Conservation (phyloP, 2,329 filamentous ascomycete genomes). For the Meredithiella fracta region DNA sequence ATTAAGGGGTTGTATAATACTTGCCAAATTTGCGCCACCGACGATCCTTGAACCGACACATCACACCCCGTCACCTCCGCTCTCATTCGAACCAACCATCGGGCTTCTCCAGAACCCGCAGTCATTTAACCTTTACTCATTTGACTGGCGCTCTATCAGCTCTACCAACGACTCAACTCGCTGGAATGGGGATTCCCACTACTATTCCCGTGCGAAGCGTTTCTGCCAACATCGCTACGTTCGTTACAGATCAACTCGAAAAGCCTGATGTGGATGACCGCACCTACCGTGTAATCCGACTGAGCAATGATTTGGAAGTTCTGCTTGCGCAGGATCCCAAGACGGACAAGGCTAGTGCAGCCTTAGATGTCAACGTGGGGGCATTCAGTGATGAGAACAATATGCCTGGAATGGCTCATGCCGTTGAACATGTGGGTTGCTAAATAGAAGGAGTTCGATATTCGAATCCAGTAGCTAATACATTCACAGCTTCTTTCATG, state of each 20-base stretch:
- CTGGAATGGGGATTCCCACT: neutral
- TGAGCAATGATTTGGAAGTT: conserved; percentile 77
- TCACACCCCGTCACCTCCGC: too few relatives aligned
- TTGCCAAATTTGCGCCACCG: too few relatives aligned
- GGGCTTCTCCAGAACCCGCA: too few relatives aligned
- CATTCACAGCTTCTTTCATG: conserved; percentile 68
- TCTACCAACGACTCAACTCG: too few relatives aligned
- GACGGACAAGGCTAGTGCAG: conserved; percentile 91
- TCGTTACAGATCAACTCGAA: conserved; percentile 55
- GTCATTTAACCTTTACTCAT: too few relatives aligned
- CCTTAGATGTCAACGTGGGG: conserved; percentile 88
- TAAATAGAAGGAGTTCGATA: neutral
- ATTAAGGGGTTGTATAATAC: too few relatives aligned
- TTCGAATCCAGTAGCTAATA: neutral
- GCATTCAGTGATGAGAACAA: conserved; percentile 84
- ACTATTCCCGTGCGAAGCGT: neutral
- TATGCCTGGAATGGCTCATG: conserved; percentile 90
- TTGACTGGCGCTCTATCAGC: too few relatives aligned
- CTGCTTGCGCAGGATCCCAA: conserved; percentile 85
- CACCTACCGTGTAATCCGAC: conserved; percentile 68
- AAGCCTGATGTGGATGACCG: conserved; percentile 75
- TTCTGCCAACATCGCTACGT: neutral
- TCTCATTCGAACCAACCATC: too few relatives aligned
- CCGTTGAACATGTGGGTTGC: conserved; percentile 65
- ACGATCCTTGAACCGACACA: too few relatives aligned